Base-by-base conservation (phyloP, 768 basidiomycete genomes). In the Mycena vulgaris region DNA sequence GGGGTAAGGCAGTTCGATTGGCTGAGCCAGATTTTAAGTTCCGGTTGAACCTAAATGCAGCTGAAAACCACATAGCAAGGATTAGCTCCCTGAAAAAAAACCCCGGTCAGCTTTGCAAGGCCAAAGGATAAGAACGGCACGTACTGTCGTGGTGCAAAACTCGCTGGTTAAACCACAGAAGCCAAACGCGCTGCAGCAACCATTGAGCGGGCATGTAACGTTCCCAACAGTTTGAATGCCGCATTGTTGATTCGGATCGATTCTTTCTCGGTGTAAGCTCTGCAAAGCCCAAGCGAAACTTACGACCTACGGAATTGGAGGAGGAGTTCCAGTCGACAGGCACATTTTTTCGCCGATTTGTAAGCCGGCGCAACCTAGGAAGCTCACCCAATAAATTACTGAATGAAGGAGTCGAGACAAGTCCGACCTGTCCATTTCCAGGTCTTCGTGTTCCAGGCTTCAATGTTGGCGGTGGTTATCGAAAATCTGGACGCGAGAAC, bases 111-210 rank as follows among this genome's bases (percentile, higher is more conserved):
- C n/a, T n/a, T n/a, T n/a, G n/a, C n/a, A n/a, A n/a, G n/a, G n/a
- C n/a, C n/a, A n/a, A n/a, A n/a, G n/a, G n/a, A n/a, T n/a, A n/a
- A n/a, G n/a, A n/a, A n/a, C n/a, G 30, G 9, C 7, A 52, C 71
- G 45, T 42, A 72, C 74, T 27, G 70, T 59, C 23, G 75, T 69
- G 7, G 74, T 53, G 39, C 76, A 77, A 51, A 76, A 77, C 6
- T 77, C 76, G 30, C 57, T 55, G 5, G 76, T 77, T n/a, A 76
- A 31, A 5, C 76, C 76, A 47, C 76, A 77, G 58, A 72, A 78
- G 17, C 77, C 77, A n/a, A 74, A 76, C 2, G 75, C 73, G 42
- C 75, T 75, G 63, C 77, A 78, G 62, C 77, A 78, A 2, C 68
- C 75, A 19, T 75, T 78, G 39, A 78, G 61, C 14, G 76, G 75